Percentiles rank a stretch among this genome's conserved stretches.
Conservation (phyloP, 306 rosid genomes). For the Pueraria montana region DNA sequence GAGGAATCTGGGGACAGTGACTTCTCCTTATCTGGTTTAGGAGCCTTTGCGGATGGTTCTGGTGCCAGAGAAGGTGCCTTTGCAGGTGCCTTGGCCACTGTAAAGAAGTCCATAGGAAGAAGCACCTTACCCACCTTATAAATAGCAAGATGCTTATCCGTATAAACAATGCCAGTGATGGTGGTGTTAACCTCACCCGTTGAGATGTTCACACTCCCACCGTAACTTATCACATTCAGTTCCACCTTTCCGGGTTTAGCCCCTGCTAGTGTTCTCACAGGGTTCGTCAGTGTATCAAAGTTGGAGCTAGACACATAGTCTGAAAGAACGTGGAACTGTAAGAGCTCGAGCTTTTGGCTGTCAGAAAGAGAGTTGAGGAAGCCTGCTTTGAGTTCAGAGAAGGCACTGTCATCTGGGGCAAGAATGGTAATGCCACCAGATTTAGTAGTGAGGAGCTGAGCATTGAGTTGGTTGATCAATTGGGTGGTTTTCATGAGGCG, state of each 20-base stretch:
- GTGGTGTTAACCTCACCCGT: slow-evolving; percentile 72
- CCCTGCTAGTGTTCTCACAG: slow-evolving; percentile 74
- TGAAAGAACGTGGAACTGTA: slow-evolving; percentile 72
- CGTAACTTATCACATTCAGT: slow-evolving; percentile 65
- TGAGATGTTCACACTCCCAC: slow-evolving; percentile 68
- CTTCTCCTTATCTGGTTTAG: slow-evolving; percentile 58
- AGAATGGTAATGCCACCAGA: slow-evolving; percentile 63
- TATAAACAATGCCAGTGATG: slow-evolving; percentile 62
- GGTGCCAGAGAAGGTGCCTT: slow-evolving; percentile 51
- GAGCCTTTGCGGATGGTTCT: no score
- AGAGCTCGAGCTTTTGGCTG: slow-evolving; percentile 62
- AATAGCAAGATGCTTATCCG: slow-evolving; percentile 71
- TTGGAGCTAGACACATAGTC: slow-evolving; percentile 62
- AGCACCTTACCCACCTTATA: slow-evolving; percentile 69
- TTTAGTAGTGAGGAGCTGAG: slow-evolving; percentile 61
- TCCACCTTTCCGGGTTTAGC: slow-evolving; percentile 60
- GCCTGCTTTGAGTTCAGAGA: slow-evolving; percentile 67
- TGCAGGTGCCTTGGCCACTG: slow-evolving; percentile 54
- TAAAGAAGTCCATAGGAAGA: slow-evolving; percentile 63
- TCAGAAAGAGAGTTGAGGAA: slow-evolving; percentile 67
- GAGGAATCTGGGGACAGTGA: slow-evolving; percentile 40
- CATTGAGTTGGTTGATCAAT: slow-evolving; percentile 66
- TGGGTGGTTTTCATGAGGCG: slow-evolving; percentile 72
- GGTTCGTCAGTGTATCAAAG: slow-evolving; percentile 72
- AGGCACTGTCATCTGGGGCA: slow-evolving; percentile 64